Conservation (phyloP, 1,139 yeast genomes). For the Taphrina confusa region DNA sequence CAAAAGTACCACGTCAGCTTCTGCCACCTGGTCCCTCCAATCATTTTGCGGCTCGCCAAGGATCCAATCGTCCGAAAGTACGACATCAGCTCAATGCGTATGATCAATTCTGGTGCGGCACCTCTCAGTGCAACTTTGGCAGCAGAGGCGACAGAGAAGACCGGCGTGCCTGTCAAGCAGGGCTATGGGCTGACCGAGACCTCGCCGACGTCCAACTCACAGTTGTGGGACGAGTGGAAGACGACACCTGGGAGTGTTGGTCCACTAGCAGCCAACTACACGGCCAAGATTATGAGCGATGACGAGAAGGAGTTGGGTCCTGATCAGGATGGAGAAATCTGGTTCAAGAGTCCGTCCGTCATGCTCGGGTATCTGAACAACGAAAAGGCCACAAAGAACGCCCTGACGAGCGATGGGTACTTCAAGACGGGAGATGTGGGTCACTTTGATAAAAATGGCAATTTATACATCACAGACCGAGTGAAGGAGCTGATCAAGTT, state of each 20-base stretch:
- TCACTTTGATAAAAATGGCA: slow-evolving; percentile 53
- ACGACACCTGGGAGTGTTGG: slow-evolving; percentile 66
- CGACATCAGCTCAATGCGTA: slow-evolving; percentile 38
- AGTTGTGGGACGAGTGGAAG: slow-evolving; percentile 65
- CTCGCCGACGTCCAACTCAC: slow-evolving; percentile 77
- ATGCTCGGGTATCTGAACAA: slow-evolving; percentile 57
- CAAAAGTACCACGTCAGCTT: slow-evolving; percentile 31
- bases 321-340: slow-evolving; percentile 78
- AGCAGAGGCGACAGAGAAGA: slow-evolving; percentile 41
- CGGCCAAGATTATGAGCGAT: slow-evolving; percentile 85
- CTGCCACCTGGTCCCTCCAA: slow-evolving; percentile 47
- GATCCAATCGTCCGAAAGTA: slow-evolving; percentile 47
- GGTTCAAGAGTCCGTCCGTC: slow-evolving; percentile 71
- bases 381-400: slow-evolving; percentile 47
- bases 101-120: slow-evolving; percentile 48
- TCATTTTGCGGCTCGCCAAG: slow-evolving; percentile 48
- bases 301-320: slow-evolving; percentile 89
- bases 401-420: slow-evolving; percentile 56
- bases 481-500: slow-evolving; percentile 71
- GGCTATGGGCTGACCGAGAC: slow-evolving; percentile 91
- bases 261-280: slow-evolving; percentile 73
- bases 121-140: slow-evolving; percentile 45
- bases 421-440: slow-evolving; percentile 67
- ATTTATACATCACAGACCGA: slow-evolving; percentile 61
- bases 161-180: slow-evolving; percentile 33